Evolutionary conservation across 306 rosid genomes (phyloP).

Genomic region (Sophora flavescens): DNA sequence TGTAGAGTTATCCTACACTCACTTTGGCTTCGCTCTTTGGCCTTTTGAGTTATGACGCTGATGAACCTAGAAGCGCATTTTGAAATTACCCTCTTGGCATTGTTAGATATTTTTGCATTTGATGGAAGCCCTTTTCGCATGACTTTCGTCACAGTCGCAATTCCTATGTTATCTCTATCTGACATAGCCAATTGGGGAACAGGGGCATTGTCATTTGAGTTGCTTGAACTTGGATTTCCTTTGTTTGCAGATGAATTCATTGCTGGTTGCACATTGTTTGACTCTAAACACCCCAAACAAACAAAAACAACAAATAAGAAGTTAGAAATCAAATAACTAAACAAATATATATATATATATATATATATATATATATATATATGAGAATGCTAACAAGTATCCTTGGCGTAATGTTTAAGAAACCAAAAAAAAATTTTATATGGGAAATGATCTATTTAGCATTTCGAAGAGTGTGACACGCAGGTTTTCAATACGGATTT

Average conservation of each 20-base stretch:
- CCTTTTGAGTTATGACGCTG: not conserved
- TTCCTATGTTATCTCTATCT: not conserved
- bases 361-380: too few species aligned
- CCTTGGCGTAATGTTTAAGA: too few species aligned
- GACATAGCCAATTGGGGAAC: not conserved
- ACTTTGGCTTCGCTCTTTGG: not conserved
- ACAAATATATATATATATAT: too few species aligned
- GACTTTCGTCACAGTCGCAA: slow-evolving; percentile 6
- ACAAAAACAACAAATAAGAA: not conserved
- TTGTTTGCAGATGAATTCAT: not conserved
- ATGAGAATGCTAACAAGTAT: too few species aligned
- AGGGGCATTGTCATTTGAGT: not conserved
- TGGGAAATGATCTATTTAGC: too few species aligned
- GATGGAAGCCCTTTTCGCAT: slow-evolving; percentile 1
- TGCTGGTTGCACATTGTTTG: not conserved
- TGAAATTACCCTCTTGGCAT: not conserved
- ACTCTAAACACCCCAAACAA: not conserved
- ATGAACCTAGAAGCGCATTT: slow-evolving; percentile 22
- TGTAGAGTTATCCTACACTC: slow-evolving; percentile 7
- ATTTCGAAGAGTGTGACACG: too few species aligned
- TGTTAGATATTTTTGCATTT: not conserved
- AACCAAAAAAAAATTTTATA: too few species aligned
- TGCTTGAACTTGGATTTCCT: not conserved
- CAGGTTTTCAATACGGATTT: too few species aligned
- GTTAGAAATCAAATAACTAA: too few species aligned